These are phyloP conservation scores for Colletotrichum sp. DNA, from an alignment of 2,329 filamentous ascomycete species.

Conservation along the genomic window DNA sequence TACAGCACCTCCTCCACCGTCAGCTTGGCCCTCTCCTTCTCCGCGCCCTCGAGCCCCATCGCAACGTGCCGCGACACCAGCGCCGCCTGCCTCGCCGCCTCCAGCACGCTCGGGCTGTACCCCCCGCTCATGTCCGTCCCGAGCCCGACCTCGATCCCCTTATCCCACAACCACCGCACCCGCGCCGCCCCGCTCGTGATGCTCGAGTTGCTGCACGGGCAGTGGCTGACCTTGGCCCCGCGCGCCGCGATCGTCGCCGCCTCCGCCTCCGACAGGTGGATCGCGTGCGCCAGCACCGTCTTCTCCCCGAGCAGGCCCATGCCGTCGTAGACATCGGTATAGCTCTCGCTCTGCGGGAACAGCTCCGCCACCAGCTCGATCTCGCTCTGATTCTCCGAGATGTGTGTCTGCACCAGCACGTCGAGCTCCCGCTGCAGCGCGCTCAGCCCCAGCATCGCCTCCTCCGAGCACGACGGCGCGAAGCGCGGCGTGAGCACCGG, in stretches of 20 bases:
- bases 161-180: conserved; percentile 75
- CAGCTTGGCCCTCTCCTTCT: conserved; percentile 65
- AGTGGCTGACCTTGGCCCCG: conserved; percentile 77
- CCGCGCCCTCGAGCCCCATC: conserved; percentile 48
- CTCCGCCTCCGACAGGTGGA: conserved; percentile 76
- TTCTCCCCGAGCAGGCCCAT: conserved; percentile 70
- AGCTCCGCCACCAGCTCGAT: conserved; percentile 71
- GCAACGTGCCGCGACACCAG: conserved; percentile 78
- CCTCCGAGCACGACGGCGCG: conserved; percentile 65
- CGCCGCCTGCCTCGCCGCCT: conserved; percentile 81
- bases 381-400: conserved; percentile 83
- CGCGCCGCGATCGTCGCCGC: conserved; percentile 65
- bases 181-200: conserved; percentile 80
- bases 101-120: conserved; percentile 80
- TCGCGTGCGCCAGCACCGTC: conserved; percentile 85
- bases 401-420: conserved; percentile 84
- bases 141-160: conserved; percentile 79
- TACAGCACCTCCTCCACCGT: conserved; percentile 87
- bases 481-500: conserved; percentile 82
- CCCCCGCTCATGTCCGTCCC: conserved; percentile 93
- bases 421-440: conserved; percentile 64
- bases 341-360: conserved; percentile 69
- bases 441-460: conserved; percentile 69
- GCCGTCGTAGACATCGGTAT: conserved; percentile 81
- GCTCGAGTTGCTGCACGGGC: conserved; percentile 84